Conservation (phyloP, 1,284 basidiomycete species). For the Cryptococcus sp. region DNA sequence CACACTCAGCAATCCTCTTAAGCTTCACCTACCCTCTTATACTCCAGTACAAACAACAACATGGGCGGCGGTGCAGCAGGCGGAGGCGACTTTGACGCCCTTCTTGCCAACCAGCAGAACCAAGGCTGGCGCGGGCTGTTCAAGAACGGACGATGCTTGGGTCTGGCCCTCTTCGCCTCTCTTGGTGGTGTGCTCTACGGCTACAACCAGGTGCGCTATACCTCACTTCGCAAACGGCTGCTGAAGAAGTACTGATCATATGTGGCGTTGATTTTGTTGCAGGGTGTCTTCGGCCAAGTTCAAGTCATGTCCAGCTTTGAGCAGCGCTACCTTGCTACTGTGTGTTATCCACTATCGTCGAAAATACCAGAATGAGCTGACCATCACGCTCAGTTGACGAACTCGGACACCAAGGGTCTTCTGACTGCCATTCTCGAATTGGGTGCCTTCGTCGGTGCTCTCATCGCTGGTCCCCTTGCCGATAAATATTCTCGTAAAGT, state of each 20-base stretch:
- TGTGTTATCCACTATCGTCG: constrained; percentile 14
- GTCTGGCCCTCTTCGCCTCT: constrained; percentile 43
- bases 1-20: not conserved
- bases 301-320: constrained; percentile 49
- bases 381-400: constrained; percentile 14
- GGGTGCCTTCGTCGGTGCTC: constrained; percentile 44
- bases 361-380: not conserved
- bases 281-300: constrained; percentile 50
- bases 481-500: constrained; percentile 49
- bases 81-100: constrained; percentile 41
- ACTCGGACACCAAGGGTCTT: constrained; percentile 32
- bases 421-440: constrained; percentile 48
- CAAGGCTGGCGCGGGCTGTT: constrained; percentile 42
- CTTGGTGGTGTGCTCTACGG: constrained; percentile 52
- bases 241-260: not conserved
- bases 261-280: not conserved
- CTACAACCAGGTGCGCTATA: constrained; percentile 36
- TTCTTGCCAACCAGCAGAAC: constrained; percentile 25
- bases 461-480: constrained; percentile 48
- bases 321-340: constrained; percentile 34
- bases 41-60: not conserved
- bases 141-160: constrained; percentile 38
- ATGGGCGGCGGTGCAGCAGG: constrained; percentile 37
- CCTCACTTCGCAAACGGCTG: not conserved
- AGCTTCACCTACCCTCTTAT: no score